phyloP scores from a whole-genome alignment of 179 eudicot genomes.

The Carnegiea gigantea region DNA sequence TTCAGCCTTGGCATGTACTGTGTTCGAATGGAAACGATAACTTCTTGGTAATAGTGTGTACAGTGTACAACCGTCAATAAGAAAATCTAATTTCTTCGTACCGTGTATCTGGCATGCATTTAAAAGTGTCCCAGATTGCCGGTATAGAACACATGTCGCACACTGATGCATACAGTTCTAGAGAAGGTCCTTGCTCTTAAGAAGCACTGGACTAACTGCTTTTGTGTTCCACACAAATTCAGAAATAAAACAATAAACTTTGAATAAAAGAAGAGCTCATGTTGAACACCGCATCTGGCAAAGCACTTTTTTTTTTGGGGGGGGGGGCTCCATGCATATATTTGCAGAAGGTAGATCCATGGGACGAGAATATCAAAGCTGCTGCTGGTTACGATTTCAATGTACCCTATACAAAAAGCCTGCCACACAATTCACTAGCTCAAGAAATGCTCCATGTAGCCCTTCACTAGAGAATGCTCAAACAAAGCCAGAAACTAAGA shows the following conservation, averaged over 20 bases:
- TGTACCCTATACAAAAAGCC: neutral
- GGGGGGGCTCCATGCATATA: too few relatives aligned
- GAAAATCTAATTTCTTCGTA: neutral
- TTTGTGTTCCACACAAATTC: neutral
- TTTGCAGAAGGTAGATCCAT: too few relatives aligned
- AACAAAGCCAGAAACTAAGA: neutral
- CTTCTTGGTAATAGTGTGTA: neutral
- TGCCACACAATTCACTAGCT: neutral
- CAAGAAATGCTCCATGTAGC: neutral
- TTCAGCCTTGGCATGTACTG: neutral
- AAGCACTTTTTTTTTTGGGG: neutral
- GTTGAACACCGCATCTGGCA: neutral
- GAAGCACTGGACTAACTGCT: neutral
- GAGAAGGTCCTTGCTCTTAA: neutral
- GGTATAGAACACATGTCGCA: too few relatives aligned
- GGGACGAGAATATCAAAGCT: too few relatives aligned
- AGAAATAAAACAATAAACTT: neutral
- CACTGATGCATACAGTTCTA: too few relatives aligned
- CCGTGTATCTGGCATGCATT: neutral
- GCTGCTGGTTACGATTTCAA: too few relatives aligned
- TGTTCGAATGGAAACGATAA: neutral
- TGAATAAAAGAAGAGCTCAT: neutral
- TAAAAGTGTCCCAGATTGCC: neutral
- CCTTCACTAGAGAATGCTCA: neutral
- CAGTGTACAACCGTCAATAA: neutral